phyloP scores from a whole-genome alignment of 148 eudicot species.

The Linanthus parryae region DNA sequence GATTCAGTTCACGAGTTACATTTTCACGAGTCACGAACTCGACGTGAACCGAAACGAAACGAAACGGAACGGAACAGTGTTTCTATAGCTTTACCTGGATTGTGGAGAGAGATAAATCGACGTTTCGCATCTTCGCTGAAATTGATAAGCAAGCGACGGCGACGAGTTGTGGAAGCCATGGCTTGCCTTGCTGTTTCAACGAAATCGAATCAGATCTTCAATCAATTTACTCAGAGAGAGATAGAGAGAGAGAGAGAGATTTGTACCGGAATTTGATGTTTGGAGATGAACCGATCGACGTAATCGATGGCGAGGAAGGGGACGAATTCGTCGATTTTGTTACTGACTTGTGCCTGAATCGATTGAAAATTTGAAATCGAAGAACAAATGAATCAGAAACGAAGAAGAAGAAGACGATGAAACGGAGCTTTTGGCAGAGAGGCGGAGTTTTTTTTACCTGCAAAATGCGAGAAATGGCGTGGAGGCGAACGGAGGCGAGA shows the following conservation, averaged over 20 bases:
- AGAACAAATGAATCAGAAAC: not conserved
- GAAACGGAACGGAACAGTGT: too few species aligned
- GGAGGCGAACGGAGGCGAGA: slow-evolving; percentile 4
- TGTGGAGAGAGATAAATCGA: slow-evolving; percentile 6
- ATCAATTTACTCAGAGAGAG: not conserved
- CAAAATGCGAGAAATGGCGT: slow-evolving; percentile 14
- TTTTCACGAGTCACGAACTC: too few species aligned
- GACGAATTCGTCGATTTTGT: slow-evolving; percentile 17
- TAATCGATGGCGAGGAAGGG: slow-evolving; percentile 29
- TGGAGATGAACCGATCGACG: slow-evolving; percentile 30
- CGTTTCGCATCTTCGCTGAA: slow-evolving; percentile 28
- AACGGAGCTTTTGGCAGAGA: not conserved
- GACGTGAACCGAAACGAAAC: too few species aligned
- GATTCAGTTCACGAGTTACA: too few species aligned
- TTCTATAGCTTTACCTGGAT: slow-evolving; percentile 14
- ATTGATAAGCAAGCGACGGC: slow-evolving; percentile 21
- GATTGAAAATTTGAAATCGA: not conserved
- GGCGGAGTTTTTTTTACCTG: not conserved
- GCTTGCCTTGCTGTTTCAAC: slow-evolving; percentile 10
- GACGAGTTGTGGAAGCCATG: slow-evolving; percentile 21
- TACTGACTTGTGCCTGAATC: slow-evolving; percentile 12
- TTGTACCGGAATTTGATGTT: slow-evolving; percentile 20
- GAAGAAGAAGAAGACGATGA: not conserved
- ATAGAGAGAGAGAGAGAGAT: not conserved
- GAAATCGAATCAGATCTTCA: not conserved